Percentiles rank a stretch among this genome's conserved stretches.
phyloP scores from a whole-genome alignment of 75 land plant species.

The Pinus albicaulis region DNA sequence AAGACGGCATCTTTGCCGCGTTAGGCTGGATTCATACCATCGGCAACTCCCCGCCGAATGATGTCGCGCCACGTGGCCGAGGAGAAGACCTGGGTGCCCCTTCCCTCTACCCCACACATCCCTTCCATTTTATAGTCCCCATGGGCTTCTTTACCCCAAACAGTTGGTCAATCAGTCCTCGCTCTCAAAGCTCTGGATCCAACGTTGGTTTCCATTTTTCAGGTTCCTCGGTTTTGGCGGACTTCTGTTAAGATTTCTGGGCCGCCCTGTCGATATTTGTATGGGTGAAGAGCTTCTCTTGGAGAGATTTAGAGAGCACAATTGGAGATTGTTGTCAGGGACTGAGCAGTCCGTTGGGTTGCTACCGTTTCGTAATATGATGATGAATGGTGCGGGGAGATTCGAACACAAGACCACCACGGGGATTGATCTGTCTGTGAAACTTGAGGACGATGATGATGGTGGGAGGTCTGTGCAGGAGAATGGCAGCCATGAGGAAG shows the following conservation, averaged over 20 bases:
- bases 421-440: slow-evolving; percentile 11
- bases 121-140: background rate
- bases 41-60: background rate
- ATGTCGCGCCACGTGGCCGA: background rate
- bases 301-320: background rate
- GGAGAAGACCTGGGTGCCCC: background rate
- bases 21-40: background rate
- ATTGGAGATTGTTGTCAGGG: background rate
- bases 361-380: background rate
- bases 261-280: background rate
- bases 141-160: background rate
- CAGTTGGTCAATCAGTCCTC: background rate
- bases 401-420: background rate
- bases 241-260: background rate
- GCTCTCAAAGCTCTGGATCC: background rate
- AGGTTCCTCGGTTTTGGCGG: background rate
- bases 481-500: background rate
- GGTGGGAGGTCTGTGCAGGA: background rate
- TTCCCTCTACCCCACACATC: no score
- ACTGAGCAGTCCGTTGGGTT: no score
- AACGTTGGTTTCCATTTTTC: background rate
- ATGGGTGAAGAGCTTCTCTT: slow-evolving; percentile 2
- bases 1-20: background rate
- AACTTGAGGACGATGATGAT: background rate
- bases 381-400: background rate